Conservation (phyloP, 179 eudicot genomes). For the Camellia oleifera region DNA sequence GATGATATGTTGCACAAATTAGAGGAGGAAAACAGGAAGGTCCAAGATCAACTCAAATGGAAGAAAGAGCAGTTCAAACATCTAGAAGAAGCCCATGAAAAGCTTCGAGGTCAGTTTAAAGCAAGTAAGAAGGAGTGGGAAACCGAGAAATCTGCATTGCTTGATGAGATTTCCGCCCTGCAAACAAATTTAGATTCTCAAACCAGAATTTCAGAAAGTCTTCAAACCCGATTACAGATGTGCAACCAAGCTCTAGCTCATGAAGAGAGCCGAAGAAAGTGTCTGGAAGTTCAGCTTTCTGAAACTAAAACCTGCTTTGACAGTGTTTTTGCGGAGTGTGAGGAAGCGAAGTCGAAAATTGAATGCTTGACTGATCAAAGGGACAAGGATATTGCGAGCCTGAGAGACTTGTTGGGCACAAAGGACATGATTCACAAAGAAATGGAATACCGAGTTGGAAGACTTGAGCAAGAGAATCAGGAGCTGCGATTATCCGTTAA, state of each 20-base stretch:
- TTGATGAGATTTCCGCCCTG: constrained; percentile 57
- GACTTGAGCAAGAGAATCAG: constrained; percentile 65
- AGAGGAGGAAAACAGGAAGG: constrained; percentile 51
- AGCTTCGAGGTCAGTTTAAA: constrained; percentile 43
- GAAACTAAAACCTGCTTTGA: constrained; percentile 46
- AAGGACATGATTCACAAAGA: constrained; percentile 67
- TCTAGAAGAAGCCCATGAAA: constrained; percentile 76
- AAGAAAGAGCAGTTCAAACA: constrained; percentile 80
- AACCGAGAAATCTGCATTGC: constrained; percentile 49
- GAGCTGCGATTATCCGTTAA: constrained; percentile 49
- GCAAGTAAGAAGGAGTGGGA: constrained; percentile 62
- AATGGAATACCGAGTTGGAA: constrained; percentile 45
- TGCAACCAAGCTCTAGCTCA: constrained; percentile 70
- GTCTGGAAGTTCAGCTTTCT: constrained; percentile 54
- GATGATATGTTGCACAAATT: constrained; percentile 44
- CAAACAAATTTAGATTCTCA: constrained; percentile 51
- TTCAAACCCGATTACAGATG: constrained; percentile 44
- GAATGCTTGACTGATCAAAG: constrained; percentile 39
- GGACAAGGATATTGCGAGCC: constrained; percentile 43
- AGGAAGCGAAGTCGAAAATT: constrained; percentile 44
- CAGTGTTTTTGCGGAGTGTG: constrained; percentile 30
- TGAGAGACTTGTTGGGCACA: constrained; percentile 53
- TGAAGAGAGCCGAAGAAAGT: constrained; percentile 60
- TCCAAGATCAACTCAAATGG: constrained; percentile 81
- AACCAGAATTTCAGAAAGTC: constrained; percentile 34